Evolutionary conservation across 2,329 filamentous ascomycete genomes (phyloP).

Genomic region (Botrytis sinoallii): DNA sequence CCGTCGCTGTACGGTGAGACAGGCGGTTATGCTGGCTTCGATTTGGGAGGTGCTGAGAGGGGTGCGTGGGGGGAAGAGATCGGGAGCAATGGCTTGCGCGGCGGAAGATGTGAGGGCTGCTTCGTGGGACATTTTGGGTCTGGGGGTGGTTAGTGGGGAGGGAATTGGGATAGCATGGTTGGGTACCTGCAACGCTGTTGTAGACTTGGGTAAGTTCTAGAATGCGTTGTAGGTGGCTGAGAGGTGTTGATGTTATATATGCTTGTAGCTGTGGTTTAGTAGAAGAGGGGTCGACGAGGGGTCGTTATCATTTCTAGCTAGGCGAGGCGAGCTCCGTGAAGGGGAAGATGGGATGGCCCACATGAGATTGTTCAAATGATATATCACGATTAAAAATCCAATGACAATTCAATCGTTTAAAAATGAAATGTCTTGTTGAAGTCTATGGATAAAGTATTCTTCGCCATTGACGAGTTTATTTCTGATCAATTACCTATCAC

Average conservation of each 20-base stretch:
- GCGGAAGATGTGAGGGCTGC: constrained; percentile 31
- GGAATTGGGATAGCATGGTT: constrained; percentile 17
- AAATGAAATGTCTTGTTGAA: too few species aligned
- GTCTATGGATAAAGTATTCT: not conserved
- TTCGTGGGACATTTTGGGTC: constrained; percentile 29
- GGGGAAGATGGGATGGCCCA: not conserved
- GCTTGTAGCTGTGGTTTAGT: not conserved
- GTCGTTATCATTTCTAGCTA: not conserved
- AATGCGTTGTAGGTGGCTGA: not conserved
- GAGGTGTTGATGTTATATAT: not conserved
- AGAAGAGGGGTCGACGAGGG: not conserved
- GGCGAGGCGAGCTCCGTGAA: constrained; percentile 4
- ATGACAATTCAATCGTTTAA: not conserved
- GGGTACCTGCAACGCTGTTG: constrained; percentile 19
- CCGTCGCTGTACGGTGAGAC: constrained; percentile 44
- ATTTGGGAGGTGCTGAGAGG: constrained; percentile 42
- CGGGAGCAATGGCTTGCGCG: constrained; percentile 29
- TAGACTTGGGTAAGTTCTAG: not conserved
- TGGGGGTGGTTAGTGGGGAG: not conserved
- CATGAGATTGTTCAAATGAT: not conserved
- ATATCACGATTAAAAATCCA: not conserved
- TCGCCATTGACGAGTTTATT: not conserved
- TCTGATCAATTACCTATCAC: not conserved
- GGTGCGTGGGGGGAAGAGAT: constrained; percentile 40
- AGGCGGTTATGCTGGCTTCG: constrained; percentile 40